Conservation (phyloP, 208 protist genomes). For the Leishmania major region DNA sequence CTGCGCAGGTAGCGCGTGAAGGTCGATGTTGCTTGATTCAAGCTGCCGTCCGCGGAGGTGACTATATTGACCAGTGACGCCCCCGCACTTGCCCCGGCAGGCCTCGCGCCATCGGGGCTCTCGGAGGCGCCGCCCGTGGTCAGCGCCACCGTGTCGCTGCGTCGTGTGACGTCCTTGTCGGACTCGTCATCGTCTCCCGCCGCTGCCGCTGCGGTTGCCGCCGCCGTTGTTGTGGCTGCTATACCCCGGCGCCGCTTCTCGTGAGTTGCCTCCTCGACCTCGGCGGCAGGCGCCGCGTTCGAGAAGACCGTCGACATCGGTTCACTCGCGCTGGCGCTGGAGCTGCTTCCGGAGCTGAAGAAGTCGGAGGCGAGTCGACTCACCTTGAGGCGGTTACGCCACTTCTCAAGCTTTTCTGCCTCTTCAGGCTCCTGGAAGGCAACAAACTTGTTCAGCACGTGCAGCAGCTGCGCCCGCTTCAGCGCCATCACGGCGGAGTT, state of each 20-base stretch:
- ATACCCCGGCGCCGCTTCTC: background rate
- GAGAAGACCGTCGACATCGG: background rate
- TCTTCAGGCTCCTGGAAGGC: constrained; percentile 81
- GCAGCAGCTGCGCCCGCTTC: constrained; percentile 78
- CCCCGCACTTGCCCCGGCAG: background rate
- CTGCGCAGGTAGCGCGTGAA: constrained; percentile 18
- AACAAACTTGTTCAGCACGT: constrained; percentile 86
- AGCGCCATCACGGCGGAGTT: constrained; percentile 78
- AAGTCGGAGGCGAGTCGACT: constrained; percentile 21
- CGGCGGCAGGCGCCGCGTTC: background rate
- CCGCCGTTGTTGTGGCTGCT: background rate
- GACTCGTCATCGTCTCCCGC: background rate
- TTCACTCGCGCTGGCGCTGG: background rate
- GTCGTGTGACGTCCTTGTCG: constrained; percentile 15
- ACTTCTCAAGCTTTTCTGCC: constrained; percentile 15
- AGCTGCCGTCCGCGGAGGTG: background rate
- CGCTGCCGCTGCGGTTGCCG: background rate
- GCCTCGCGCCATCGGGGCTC: background rate
- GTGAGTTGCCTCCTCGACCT: background rate
- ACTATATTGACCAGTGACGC: background rate
- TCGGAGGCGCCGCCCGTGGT: background rate
- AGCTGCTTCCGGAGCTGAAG: constrained; percentile 19
- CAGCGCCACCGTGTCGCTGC: constrained; percentile 14
- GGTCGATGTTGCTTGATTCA: background rate
- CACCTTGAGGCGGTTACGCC: constrained; percentile 13